phyloP scores from a whole-genome alignment of 2,329 filamentous ascomycete species.

The Cryphonectria parasitica region DNA sequence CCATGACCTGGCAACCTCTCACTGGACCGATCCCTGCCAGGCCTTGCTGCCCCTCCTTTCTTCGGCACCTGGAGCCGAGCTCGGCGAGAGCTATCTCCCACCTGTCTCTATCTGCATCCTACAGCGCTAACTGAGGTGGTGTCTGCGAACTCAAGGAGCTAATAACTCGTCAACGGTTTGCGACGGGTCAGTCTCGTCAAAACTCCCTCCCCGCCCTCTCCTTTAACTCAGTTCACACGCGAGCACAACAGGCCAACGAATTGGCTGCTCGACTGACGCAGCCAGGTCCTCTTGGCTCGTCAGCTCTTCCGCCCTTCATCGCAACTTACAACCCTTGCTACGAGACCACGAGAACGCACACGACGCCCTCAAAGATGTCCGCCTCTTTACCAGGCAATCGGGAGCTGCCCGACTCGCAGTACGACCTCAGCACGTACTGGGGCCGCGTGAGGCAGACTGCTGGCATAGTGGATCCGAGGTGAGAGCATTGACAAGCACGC shows the following conservation, averaged over 20 bases:
- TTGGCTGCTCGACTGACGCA: neutral
- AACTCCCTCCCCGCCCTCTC: conserved; percentile 5
- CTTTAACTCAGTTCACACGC: neutral
- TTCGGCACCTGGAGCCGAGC: conserved; percentile 22
- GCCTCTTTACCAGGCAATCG: conserved; percentile 69
- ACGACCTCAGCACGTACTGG: conserved; percentile 93
- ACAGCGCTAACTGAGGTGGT: neutral
- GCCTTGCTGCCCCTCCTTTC: conserved; percentile 1
- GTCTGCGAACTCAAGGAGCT: neutral
- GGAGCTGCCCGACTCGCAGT: conserved; percentile 88
- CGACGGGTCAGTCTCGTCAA: conserved; percentile 22
- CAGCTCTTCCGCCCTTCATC: neutral
- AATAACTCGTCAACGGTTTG: conserved; percentile 15
- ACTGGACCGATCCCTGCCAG: conserved; percentile 7
- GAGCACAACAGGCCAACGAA: neutral
- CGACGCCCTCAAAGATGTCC: conserved; percentile 55
- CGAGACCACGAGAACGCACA: neutral
- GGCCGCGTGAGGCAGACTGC: conserved; percentile 89
- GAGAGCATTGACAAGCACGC: conserved; percentile 47
- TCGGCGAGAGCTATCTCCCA: conserved; percentile 21
- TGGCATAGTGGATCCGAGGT: conserved; percentile 94
- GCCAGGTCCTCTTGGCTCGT: neutral
- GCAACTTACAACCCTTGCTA: neutral
- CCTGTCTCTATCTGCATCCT: neutral
- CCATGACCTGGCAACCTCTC: conserved; percentile 20